Base-by-base conservation (phyloP, 148 eudicot genomes). In the Rhododendron ovatum region DNA sequence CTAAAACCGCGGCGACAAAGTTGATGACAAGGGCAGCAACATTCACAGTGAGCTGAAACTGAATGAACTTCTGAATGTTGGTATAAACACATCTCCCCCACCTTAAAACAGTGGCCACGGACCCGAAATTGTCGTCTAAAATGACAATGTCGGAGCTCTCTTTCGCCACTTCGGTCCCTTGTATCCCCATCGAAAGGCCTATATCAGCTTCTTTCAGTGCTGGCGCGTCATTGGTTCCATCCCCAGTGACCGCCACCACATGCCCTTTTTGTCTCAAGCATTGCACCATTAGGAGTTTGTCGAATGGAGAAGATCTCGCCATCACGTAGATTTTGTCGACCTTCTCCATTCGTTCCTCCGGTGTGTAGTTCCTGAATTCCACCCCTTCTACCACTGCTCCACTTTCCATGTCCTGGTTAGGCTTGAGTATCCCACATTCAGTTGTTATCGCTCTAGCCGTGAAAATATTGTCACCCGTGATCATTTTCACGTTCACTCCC, bases 241-340 rank as follows among this genome's bases (percentile, higher is more conserved):
- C 83, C 5, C 88, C 86, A 33, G 83, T 87, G 5, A 87, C 86
- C 18, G 88, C 88, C 48, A 87, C 88, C 5, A 87, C 79, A 2
- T 87, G 86, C 5, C 83, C 83, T 50, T 83, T 87, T 5, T 67
- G 22, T 87, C 65, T 65, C 79, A 87, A 84, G 78, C 78, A 77
- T 20, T 83, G 65, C 8, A 87, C 86, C 86, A 87, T 77, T 5
- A 83, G 48, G 35, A 77, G 85, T 41, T 87, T 87, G 30, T 83
- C 80, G 0, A 8, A 3, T 3, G 79, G 71, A 7, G 86, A 51
- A 30, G 87, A 43, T 82, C 85, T 75, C 3, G 89, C 89, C 67
- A 88, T 74, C 12, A 88, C 89, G 37, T 63, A 7, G 15, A 88
- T 81, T 30, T 11, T 81, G 0, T 81, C 82, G 47, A 86, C 86